Evolutionary conservation across 805 yeast genomes (phyloP), one percentile per base, ranked within the genome.

Genomic region (Lachancea meyersii): DNA sequence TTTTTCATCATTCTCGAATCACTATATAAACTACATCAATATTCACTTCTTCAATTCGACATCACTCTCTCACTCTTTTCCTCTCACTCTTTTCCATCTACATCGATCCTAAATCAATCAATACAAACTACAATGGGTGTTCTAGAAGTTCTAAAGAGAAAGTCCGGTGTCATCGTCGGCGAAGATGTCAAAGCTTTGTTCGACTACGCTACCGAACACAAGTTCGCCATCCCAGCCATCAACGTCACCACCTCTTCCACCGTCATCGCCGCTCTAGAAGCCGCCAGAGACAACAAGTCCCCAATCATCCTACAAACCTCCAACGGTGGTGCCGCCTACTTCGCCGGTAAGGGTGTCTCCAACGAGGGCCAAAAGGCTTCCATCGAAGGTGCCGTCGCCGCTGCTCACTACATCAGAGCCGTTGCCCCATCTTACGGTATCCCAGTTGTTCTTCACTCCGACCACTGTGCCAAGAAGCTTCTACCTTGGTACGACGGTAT

Each of bases 301-400:
- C 98, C 98, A 74, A 88, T 93, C 72, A 86, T 93, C 68, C 74
- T 93, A 66, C 98, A 93, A 75, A 80, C 91, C 58, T 91, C 97
- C 49, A 88, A 93, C 71, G 98, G 98, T 76, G 98, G 98, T 77
- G 95, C 98, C 57, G 97, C 97, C 52, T 93, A 80, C 86, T 93
- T 93, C 68, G 98, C 98, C 53, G 98, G 98, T 75, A 93, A 93
- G 81, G 98, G 97, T 75, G 88, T 93, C 58, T 76, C 78, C 68
- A 93, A 93, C 85, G 76, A 76, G 61, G 82, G 86, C 76, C 97
- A 93, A 76, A 73, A 74, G 62, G 98, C 97, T 48, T 83, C 97
- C 50, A 86, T 93, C 71, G 82, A 80, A 47, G 98, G 98, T 71
- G 72, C 95, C 64, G 67, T 93, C 64, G 96, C 98, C 60, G 97